Conservation (phyloP, 176 grass and related monocot genomes). For the Canna indica region DNA sequence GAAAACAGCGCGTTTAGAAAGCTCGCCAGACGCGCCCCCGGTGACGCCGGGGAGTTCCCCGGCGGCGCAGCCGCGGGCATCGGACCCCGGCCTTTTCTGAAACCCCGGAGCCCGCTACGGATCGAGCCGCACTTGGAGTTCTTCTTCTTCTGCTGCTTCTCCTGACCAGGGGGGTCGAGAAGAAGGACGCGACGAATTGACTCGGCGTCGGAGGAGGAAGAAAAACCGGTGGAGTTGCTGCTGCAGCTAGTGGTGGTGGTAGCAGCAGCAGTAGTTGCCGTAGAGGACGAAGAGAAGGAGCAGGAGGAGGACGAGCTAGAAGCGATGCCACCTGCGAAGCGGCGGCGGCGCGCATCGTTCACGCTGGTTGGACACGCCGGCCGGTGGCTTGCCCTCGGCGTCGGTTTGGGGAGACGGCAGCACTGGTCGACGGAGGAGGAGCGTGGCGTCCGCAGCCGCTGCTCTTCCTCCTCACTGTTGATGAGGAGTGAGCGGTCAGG, state of each 20-base stretch:
- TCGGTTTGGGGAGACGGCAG: not conserved
- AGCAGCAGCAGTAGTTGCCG: not conserved
- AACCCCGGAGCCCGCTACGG: conserved; percentile 55
- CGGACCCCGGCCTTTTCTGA: conserved; percentile 70
- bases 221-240: conserved; percentile 2
- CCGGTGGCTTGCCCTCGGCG: not conserved
- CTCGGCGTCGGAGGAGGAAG: not conserved
- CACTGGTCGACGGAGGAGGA: not conserved
- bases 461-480: not conserved
- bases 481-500: not conserved
- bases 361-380: conserved; percentile 47
- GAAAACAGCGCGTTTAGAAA: conserved; percentile 56
- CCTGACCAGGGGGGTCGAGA: not conserved
- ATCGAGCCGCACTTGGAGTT: not conserved
- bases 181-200: not conserved
- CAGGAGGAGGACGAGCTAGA: conserved; percentile 62
- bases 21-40: conserved; percentile 2
- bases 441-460: no score
- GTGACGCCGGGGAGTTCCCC: conserved; percentile 47
- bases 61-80: conserved; percentile 69
- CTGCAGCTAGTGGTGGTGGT: conserved; percentile 35
- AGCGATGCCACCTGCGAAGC: conserved; percentile 52
- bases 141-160: not conserved
- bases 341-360: conserved; percentile 55
- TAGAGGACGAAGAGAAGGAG: conserved; percentile 38